Evolutionary conservation across 2,329 filamentous ascomycete genomes (phyloP).

Genomic region (Diaporthe longicolla): DNA sequence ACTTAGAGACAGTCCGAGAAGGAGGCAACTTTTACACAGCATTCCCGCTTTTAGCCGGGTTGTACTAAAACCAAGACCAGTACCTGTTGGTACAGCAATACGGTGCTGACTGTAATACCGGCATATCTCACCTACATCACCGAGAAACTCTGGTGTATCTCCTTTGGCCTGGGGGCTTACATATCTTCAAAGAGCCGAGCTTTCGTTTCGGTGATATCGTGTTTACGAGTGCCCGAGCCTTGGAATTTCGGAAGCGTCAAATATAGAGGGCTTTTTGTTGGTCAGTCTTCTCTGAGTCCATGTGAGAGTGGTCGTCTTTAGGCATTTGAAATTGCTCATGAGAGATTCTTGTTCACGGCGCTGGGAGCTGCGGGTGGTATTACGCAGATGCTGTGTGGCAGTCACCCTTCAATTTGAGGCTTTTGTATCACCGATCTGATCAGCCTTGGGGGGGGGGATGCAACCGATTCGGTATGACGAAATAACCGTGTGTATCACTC

Average conservation of each 20-base stretch:
- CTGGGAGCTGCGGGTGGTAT: background rate
- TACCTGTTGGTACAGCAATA: background rate
- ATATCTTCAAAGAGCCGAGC: background rate
- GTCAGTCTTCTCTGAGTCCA: background rate
- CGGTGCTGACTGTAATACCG: background rate
- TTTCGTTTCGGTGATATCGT: slow-evolving; percentile 3
- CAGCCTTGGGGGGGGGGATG: background rate
- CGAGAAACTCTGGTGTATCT: background rate
- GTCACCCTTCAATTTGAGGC: background rate
- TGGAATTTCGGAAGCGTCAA: background rate
- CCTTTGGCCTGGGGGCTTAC: background rate
- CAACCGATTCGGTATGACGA: background rate
- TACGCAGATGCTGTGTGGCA: slow-evolving; percentile 9
- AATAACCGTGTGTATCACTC: background rate
- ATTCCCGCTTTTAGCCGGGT: background rate
- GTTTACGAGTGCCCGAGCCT: slow-evolving; percentile 18
- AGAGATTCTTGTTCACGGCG: background rate
- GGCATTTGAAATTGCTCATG: background rate
- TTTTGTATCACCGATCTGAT: background rate
- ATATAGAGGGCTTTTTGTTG: background rate
- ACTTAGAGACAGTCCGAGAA: no score
- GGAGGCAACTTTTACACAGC: background rate
- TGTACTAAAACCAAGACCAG: background rate
- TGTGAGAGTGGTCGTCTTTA: background rate
- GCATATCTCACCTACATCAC: background rate